Evolutionary conservation across 345 rosid species (phyloP), one percentile per base, ranked within the genome.

Genomic region (Balakata baccata): DNA sequence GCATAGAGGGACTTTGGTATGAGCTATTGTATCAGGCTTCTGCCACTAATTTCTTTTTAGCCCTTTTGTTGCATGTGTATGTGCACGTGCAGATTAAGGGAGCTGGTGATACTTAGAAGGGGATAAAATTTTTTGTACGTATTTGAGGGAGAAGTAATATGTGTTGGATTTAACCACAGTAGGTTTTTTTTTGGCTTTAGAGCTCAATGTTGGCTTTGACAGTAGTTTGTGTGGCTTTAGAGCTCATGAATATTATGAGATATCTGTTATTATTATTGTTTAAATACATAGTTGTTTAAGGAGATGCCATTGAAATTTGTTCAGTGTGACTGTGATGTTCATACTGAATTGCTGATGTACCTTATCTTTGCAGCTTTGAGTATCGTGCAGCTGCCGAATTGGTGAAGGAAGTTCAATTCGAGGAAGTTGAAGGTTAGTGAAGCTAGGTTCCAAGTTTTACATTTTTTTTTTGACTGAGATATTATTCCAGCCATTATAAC

Each of bases 321-420:
- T 64, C 11, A 53, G 7, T 72, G 9, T 16, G 51, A 29, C 47
- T 72, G 9, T 16, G 51, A 29, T 60, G 65, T n/a, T 17, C 23
- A 53, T 52, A 51, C 25, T 41, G 7, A 16, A 39, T 45, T 45
- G 18, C 4, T 61, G 16, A 47, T 10, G 12, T 39, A 11, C 14
- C 37, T 63, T 70, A 18, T 66, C 22, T n/a, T 77, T 56, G 64
- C 82, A 96, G 97, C 74, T 91, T 93, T 58, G 95, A 93, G 81
- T 96, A 91, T 70, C 80, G 85, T 80, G 95, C 97, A 20, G 81
- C 90, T 50, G 89, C 97, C 61, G 94, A 91, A 23, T 76, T 90
- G 77, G 86, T 89, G 63, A 96, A 93, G 75, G 96, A 91, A 86
- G 89, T 93, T 79, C 85, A 85, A 12, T 90, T 89, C 69, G 95